Percentiles rank a stretch among this genome's conserved stretches.
Evolutionary conservation across 768 basidiomycete species (phyloP).

Genomic region (Atractiella rhizophila): DNA sequence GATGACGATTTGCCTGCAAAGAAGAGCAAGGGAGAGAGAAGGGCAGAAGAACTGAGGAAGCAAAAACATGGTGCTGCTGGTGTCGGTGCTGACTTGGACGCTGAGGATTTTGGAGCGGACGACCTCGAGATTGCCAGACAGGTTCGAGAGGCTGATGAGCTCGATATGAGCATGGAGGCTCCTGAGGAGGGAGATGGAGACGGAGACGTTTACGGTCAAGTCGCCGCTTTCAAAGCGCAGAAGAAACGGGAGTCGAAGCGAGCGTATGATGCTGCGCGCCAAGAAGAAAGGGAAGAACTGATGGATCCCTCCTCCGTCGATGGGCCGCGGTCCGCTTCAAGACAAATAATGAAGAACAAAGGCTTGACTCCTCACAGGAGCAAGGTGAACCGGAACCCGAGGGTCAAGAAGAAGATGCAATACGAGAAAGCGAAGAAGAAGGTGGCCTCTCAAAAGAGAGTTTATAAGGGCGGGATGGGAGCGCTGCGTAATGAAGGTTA

Average conservation of each 20-base stretch:
- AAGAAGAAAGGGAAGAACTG: not conserved
- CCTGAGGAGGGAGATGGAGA: constrained; percentile 56
- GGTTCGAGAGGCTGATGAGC: constrained; percentile 32
- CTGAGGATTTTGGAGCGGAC: constrained; percentile 15
- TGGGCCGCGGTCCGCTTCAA: constrained; percentile 69
- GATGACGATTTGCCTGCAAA: constrained; percentile 71
- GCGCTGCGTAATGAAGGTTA: constrained; percentile 43
- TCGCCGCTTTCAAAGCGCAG: not conserved
- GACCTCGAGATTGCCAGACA: constrained; percentile 25
- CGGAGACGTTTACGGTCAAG: constrained; percentile 40
- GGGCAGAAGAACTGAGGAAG: constrained; percentile 4
- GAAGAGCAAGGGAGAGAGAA: constrained; percentile 21
- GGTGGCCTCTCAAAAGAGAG: constrained; percentile 59
- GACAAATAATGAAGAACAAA: constrained; percentile 76
- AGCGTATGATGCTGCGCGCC: not conserved
- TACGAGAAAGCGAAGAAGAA: constrained; percentile 92
- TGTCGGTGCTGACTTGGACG: constrained; percentile 23
- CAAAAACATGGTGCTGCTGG: constrained; percentile 45
- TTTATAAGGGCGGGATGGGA: constrained; percentile 67
- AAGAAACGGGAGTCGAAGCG: not conserved
- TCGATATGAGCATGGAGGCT: constrained; percentile 44
- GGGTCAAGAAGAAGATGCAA: constrained; percentile 79
- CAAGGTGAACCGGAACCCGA: constrained; percentile 78
- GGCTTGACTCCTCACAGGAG: constrained; percentile 74
- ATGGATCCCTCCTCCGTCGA: constrained; percentile 15